Conservation (phyloP, 176 grass and related monocot species). For the Alopecurus myosuroides region DNA sequence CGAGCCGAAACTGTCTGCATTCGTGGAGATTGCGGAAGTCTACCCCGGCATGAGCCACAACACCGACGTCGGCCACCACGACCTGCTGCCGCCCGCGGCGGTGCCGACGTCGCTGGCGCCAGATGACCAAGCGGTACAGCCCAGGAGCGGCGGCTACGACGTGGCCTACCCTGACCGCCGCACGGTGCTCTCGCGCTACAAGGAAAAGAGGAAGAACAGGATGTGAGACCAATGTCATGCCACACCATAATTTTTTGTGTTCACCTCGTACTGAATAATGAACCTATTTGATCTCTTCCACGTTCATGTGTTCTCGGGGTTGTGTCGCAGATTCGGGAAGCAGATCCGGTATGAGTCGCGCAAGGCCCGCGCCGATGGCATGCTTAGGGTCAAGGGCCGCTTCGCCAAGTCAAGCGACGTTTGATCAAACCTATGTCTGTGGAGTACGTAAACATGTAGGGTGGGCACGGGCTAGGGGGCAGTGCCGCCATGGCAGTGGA, state of each 20-base stretch:
- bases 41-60: slow-evolving; percentile 22
- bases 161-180: too few species aligned
- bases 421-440: not conserved
- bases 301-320: not conserved
- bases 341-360: slow-evolving; percentile 86
- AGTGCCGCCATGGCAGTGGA: not conserved
- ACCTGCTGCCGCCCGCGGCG: not conserved
- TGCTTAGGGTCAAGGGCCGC: slow-evolving; percentile 72
- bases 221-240: slow-evolving; percentile 34
- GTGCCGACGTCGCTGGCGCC: not conserved
- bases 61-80: not conserved
- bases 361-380: slow-evolving; percentile 67
- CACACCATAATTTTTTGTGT: too few species aligned
- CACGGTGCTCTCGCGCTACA: slow-evolving; percentile 80
- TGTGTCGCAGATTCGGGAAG: slow-evolving; percentile 61
- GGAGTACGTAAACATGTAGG: too few species aligned
- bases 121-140: slow-evolving; percentile 15
- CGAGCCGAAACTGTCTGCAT: slow-evolving; percentile 30
- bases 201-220: slow-evolving; percentile 91
- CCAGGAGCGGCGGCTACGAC: slow-evolving; percentile 33
- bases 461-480: not conserved
- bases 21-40: slow-evolving; percentile 44
- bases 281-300: not conserved
- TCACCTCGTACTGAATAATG: not conserved
- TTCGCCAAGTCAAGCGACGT: slow-evolving; percentile 50